Conservation (phyloP, 140 eudicot genomes). For the Cichorium intybus region DNA sequence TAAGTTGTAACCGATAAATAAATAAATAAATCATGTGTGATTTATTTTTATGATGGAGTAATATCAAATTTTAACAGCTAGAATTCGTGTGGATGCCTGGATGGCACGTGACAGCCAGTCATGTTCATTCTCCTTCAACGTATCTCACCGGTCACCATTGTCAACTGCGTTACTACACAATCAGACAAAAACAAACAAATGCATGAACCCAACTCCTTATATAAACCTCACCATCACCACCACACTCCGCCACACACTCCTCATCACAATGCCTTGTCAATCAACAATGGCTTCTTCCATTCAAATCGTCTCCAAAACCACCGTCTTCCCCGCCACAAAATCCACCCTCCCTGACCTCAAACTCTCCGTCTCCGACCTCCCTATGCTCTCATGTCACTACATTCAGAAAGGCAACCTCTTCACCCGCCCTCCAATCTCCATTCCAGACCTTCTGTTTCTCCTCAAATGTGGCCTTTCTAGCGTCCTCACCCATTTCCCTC, state of each 20-base stretch:
- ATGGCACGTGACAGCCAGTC: conserved; percentile 34
- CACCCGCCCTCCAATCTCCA: conserved; percentile 35
- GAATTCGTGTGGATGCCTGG: neutral
- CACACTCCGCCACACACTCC: conserved; percentile 17
- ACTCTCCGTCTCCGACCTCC: conserved; percentile 81
- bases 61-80: neutral
- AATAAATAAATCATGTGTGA: too few species aligned
- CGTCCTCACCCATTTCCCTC: conserved; percentile 55
- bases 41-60: neutral
- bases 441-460: conserved; percentile 26
- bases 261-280: conserved; percentile 37
- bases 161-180: neutral
- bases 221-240: conserved; percentile 39
- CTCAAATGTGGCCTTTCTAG: conserved; percentile 46
- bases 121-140: conserved; percentile 27
- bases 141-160: conserved; percentile 11
- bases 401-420: conserved; percentile 73
- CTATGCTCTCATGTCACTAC: conserved; percentile 87
- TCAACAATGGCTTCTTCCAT: conserved; percentile 19
- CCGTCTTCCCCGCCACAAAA: conserved; percentile 36
- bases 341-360: conserved; percentile 44
- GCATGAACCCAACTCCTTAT: conserved; percentile 55
- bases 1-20: too few species aligned
- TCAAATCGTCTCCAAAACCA: conserved; percentile 43
- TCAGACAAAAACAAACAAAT: conserved; percentile 30